These are phyloP conservation scores for Penicillium sp. DNA, from an alignment of 2,329 filamentous ascomycete species.

Conservation along the genomic window DNA sequence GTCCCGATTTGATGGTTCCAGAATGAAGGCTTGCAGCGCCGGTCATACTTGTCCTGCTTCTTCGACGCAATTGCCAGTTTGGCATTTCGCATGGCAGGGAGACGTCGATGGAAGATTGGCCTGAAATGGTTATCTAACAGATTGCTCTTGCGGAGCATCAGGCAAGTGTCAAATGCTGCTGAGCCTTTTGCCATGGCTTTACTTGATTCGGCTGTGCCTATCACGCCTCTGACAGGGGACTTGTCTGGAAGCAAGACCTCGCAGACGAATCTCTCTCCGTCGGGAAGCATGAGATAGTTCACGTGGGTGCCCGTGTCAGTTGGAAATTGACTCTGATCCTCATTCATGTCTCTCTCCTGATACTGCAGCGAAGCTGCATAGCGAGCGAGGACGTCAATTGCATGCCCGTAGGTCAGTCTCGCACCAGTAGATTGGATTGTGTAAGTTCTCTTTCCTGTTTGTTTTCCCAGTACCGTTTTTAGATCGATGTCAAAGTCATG, in stretches of 20 bases:
- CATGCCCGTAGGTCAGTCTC: conserved; percentile 74
- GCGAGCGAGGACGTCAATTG: conserved; percentile 68
- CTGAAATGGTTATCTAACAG: conserved; percentile 74
- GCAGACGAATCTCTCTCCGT: conserved; percentile 66
- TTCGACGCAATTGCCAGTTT: conserved; percentile 78
- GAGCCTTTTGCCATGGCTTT: conserved; percentile 84
- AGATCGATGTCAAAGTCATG: conserved; percentile 59
- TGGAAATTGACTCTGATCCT: conserved; percentile 46
- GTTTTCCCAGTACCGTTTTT: conserved; percentile 54
- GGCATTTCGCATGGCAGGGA: conserved; percentile 86
- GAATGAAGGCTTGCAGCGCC: conserved; percentile 74
- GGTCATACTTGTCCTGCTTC: conserved; percentile 71
- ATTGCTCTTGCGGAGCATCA: conserved; percentile 64
- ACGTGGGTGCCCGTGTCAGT: conserved; percentile 51
- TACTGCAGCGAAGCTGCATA: conserved; percentile 67
- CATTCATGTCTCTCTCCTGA: not conserved
- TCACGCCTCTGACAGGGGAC: conserved; percentile 68
- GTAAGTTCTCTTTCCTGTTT: conserved; percentile 55
- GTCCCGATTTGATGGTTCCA: conserved; percentile 60
- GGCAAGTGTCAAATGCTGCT: conserved; percentile 81
- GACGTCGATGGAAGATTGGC: conserved; percentile 68
- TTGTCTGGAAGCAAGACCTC: conserved; percentile 76
- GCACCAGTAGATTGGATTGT: conserved; percentile 69
- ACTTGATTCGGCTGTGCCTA: conserved; percentile 64
- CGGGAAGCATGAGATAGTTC: conserved; percentile 62